Base-by-base conservation (phyloP, 75 land plant species). In the Selaginella moellendorffii region DNA sequence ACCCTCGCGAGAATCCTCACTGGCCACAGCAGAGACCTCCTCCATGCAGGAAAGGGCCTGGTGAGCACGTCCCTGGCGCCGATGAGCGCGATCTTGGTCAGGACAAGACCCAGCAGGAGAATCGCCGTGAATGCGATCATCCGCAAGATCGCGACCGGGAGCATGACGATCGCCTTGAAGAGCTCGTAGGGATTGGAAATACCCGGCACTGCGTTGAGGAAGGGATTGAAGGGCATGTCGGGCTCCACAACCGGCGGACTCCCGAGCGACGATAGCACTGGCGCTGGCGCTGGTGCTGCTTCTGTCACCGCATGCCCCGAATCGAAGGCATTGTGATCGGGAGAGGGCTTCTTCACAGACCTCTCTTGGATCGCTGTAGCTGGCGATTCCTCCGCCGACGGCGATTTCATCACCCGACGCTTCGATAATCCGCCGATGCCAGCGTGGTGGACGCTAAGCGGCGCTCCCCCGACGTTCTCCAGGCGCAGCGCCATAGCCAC, bases 21-120 rank as follows among this genome's bases (percentile, higher is more conserved):
- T 18, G 74, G 74, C 23, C 52, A 46, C 71, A 71, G 24, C 52
- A 71, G 24, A 19, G 20, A 27, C 18, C 62, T 21, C 24, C 72
- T 52, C 69, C 72, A 64, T 52, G 19, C 24, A 0, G 72, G 72
- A 31, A 71, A 71, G 29, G 72, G 72, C 60, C 29, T 71, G 17
- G 68, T 71, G 31, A 71, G 53, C 58, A 65, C 72, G 27, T 71
- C 58, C 72, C 53, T 52, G 20, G 72, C 68, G 19, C 72, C 60
- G 24, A 71, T 18, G 10, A 71, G 70, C 26, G 72, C 72, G 14
- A 71, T 0, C 70, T 71, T 71, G 62, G 72, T 71, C 31, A 28
- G 10, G 21, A 19, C 30, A 26, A 42, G 63, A 2, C 68, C 72
- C 2, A 71, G 27, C 23, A 71, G 27, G 12, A 71, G 72, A 5